These are phyloP conservation scores for Tolypocladium inflatum DNA, from an alignment of 2,329 filamentous ascomycete genomes.

Conservation along the genomic window DNA sequence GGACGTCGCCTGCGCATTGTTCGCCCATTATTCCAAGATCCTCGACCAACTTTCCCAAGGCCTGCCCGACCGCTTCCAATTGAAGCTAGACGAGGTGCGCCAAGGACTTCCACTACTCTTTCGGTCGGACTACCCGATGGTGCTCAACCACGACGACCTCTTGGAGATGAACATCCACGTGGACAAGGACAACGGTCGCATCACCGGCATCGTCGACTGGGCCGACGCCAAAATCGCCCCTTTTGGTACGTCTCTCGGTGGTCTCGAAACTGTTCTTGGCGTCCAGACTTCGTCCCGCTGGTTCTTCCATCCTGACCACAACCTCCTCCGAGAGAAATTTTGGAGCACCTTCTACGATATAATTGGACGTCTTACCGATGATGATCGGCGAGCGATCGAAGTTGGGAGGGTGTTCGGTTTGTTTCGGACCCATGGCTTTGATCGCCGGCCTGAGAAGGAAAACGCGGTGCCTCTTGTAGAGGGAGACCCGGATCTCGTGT, in stretches of 20 bases:
- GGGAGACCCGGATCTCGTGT: not conserved
- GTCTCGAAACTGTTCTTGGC: conserved; percentile 11
- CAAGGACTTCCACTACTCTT: conserved; percentile 10
- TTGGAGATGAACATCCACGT: conserved; percentile 19
- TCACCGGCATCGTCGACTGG: conserved; percentile 20
- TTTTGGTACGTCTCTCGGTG: conserved; percentile 16
- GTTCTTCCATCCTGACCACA: conserved; percentile 7
- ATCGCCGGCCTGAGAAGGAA: not conserved
- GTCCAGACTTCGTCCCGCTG: conserved; percentile 4
- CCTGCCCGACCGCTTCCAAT: conserved; percentile 6
- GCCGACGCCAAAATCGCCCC: conserved; percentile 12
- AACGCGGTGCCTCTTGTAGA: not conserved
- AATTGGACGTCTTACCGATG: conserved; percentile 1
- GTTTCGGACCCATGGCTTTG: conserved; percentile 3
- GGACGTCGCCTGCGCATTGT: not conserved
- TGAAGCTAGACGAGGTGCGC: conserved; percentile 5
- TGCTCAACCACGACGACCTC: conserved; percentile 17
- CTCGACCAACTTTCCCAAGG: conserved; percentile 6
- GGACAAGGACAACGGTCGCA: conserved; percentile 11
- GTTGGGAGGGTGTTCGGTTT: conserved; percentile 7
- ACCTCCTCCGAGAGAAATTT: conserved; percentile 3
- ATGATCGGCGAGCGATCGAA: conserved; percentile 3
- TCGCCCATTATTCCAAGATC: conserved; percentile 4
- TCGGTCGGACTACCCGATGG: conserved; percentile 8
- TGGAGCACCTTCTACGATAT: conserved; percentile 4